Evolutionary conservation across 2,329 filamentous ascomycete species (phyloP).

Genomic region (Colletotrichum phormii): DNA sequence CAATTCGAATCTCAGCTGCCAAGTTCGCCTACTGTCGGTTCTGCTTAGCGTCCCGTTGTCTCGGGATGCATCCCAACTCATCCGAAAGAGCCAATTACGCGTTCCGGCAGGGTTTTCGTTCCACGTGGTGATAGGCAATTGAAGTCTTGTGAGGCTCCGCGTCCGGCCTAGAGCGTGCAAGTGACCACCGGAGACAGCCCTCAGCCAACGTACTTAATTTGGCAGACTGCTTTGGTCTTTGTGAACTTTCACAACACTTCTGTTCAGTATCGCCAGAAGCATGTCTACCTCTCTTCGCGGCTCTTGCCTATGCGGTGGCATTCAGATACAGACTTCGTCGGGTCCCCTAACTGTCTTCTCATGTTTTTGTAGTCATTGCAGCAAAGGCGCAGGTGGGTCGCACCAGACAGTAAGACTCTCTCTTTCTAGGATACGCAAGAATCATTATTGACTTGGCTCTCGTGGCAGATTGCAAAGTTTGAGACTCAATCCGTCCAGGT

Average conservation of each 20-base stretch:
- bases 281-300: conserved; percentile 34
- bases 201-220: too few species aligned
- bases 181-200: not conserved
- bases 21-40: not conserved
- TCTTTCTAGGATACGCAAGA: not conserved
- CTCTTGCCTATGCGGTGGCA: conserved; percentile 33
- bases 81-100: not conserved
- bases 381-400: conserved; percentile 31
- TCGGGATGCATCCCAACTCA: not conserved
- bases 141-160: not conserved
- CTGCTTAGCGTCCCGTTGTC: not conserved
- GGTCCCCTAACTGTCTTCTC: conserved; percentile 33
- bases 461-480: conserved; percentile 44
- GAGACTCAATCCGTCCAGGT: conserved; percentile 32
- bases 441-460: not conserved
- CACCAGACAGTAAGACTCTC: conserved; percentile 33
- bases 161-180: not conserved
- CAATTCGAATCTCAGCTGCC: not conserved
- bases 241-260: not conserved
- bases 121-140: not conserved
- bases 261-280: not conserved
- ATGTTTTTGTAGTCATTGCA: conserved; percentile 38
- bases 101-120: not conserved
- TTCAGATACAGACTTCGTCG: conserved; percentile 21
- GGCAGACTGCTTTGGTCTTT: too few species aligned